These are phyloP conservation scores for Stereocaulon alpinum DNA, from an alignment of 495 filamentous ascomycete genomes.

Conservation along the genomic window DNA sequence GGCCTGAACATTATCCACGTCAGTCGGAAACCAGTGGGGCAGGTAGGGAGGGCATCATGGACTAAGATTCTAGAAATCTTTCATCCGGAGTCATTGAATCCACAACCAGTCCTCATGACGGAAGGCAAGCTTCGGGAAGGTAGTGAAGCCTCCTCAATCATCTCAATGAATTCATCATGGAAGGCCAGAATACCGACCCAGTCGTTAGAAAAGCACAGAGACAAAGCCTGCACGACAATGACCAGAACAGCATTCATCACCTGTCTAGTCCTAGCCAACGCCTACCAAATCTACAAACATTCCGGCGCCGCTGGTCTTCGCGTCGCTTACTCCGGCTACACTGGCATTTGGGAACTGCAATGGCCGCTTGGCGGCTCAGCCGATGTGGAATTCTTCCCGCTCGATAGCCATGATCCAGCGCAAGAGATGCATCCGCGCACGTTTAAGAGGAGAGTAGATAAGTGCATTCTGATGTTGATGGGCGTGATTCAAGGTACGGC, in stretches of 20 bases:
- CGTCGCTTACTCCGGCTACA: conserved; percentile 28
- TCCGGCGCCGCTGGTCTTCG: conserved; percentile 28
- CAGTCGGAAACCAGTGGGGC: conserved; percentile 13
- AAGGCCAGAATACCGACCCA: not conserved
- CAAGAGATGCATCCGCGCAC: conserved; percentile 26
- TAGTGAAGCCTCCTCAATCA: no score
- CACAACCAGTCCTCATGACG: not conserved
- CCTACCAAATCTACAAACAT: conserved; percentile 26
- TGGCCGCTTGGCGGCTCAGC: conserved; percentile 31
- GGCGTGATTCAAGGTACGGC: conserved; percentile 22
- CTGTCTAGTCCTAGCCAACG: conserved; percentile 25
- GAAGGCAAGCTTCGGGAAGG: not conserved
- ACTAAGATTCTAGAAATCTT: conserved; percentile 15
- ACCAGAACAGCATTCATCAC: conserved; percentile 30
- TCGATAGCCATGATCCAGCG: conserved; percentile 25
- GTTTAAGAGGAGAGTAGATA: conserved; percentile 27
- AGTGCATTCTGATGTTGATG: conserved; percentile 27
- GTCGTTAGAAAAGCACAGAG: not conserved
- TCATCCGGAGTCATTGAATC: conserved; percentile 6
- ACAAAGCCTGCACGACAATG: conserved; percentile 23
- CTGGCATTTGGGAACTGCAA: conserved; percentile 28
- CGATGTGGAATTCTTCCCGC: conserved; percentile 26
- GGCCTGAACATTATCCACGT: conserved; percentile 16
- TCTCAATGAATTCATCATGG: not conserved
- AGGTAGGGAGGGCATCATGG: conserved; percentile 19